Percentiles rank a stretch among this genome's conserved stretches.
Conservation (phyloP, 106 monocot species). For the Ottelia alismoides region DNA sequence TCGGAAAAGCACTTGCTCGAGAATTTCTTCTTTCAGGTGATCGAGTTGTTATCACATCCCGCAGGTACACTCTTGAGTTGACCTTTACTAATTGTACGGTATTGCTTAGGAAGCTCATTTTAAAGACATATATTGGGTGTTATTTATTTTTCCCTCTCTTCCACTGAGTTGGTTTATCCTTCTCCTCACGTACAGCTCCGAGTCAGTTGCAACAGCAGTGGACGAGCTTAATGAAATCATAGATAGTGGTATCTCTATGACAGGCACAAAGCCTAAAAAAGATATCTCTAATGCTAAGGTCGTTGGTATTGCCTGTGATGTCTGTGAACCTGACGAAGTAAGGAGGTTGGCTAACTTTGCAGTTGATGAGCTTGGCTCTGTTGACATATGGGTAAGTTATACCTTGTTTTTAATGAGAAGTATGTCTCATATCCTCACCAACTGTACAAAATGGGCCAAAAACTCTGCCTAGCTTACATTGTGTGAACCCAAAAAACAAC, state of each 20-base stretch:
- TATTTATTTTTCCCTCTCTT: neutral
- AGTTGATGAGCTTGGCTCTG: conserved; percentile 57
- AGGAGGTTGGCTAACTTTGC: conserved; percentile 69
- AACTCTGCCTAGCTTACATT: too few species aligned
- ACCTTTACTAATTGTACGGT: neutral
- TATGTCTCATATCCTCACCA: too few species aligned
- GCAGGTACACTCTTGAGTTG: conserved; percentile 45
- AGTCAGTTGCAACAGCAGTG: conserved; percentile 59
- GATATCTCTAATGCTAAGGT: conserved; percentile 70
- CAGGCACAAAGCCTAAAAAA: conserved; percentile 27
- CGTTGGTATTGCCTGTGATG: conserved; percentile 91
- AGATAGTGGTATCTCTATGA: conserved; percentile 41
- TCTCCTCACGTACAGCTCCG: conserved; percentile 41
- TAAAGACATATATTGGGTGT: neutral
- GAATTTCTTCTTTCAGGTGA: conserved; percentile 98
- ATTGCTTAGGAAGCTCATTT: too few species aligned
- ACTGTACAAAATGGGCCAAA: too few species aligned
- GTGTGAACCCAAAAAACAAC: too few species aligned
- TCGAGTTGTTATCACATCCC: conserved; percentile 85
- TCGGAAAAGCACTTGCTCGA: conserved; percentile 96
- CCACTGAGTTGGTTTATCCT: neutral
- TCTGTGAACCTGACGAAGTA: conserved; percentile 83
- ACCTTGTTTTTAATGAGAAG: too few species aligned
- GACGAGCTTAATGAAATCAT: conserved; percentile 73
- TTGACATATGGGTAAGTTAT: conserved; percentile 86